Base-by-base conservation (phyloP, 352 stramenopile genomes). In the Phytophthora ramorum region DNA sequence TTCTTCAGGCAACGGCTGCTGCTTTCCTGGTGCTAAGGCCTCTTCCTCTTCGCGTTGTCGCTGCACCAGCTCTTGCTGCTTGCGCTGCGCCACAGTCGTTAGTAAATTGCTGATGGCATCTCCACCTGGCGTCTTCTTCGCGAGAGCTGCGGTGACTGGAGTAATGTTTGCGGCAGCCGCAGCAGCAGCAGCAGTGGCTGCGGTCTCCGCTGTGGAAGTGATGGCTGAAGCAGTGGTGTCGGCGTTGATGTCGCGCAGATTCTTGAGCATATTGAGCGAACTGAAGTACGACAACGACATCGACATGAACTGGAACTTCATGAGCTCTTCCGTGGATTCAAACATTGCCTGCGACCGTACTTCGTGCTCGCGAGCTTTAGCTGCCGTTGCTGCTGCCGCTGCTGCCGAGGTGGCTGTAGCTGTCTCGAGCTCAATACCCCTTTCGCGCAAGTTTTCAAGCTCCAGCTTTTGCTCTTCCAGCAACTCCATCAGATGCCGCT, bases 231-330 rank as follows among this genome's bases (percentile, higher is more conserved):
- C 82, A 0, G 93, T 98, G 43, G 91, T 98, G 66, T 98, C 93
- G 17, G 91, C 82, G 64, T 98, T 98, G 68, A 98, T 98, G 50
- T 98, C 91, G 14, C 93, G 85, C 53, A 98, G 59, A 50, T 90
- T 93, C 79, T 97, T 95, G 68, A 98, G 86, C 95, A 98, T 98
- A 58, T 97, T 98, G 44, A 98, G 76, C 30, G 90, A 97, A 66
- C 89, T 98, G 66, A 98, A 98, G 74, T 98, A 98, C 51, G 81
- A 97, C 8, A 97, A 83, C 8, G 89, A 97, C 94, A 97, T 97
- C 19, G 86, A 96, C 95, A 98, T 98, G 78, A 98, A 98, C 78
- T 98, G 93, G 68, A 98, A 98, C 79, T 98, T 98, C 89, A 98
- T 97, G 44, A 98, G 79, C 72, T 98, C 93, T 56, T 98, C 94